phyloP scores from a whole-genome alignment of 352 stramenopile species.

The Phytophthora crassamura region DNA sequence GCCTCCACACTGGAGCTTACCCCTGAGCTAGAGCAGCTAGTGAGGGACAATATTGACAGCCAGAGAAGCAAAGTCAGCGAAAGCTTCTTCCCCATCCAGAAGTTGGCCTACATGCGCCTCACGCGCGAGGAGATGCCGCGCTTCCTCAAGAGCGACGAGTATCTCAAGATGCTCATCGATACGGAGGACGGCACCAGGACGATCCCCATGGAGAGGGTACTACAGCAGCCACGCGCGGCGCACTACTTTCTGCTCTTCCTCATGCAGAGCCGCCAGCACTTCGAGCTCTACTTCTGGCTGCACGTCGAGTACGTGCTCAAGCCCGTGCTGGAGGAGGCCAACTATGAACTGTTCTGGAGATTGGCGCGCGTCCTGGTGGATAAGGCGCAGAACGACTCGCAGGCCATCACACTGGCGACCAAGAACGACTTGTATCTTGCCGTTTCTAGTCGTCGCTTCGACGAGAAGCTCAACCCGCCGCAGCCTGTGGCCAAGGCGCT shows the following conservation, averaged over 20 bases:
- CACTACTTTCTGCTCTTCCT: slow-evolving; percentile 90
- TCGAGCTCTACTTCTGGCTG: slow-evolving; percentile 90
- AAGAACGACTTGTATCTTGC: slow-evolving; percentile 73
- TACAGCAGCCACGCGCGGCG: slow-evolving; percentile 78
- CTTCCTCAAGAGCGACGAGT: slow-evolving; percentile 88
- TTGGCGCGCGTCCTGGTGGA: slow-evolving; percentile 67
- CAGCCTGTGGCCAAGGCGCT: slow-evolving; percentile 53
- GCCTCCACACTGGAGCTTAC: slow-evolving; percentile 82
- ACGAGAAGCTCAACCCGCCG: slow-evolving; percentile 47
- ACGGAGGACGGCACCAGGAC: slow-evolving; percentile 79
- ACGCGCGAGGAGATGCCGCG: slow-evolving; percentile 82
- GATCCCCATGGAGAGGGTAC: slow-evolving; percentile 81
- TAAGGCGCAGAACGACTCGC: slow-evolving; percentile 80
- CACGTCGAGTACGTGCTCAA: slow-evolving; percentile 90
- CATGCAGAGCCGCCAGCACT: slow-evolving; percentile 89
- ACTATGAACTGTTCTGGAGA: slow-evolving; percentile 71
- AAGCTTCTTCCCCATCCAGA: slow-evolving; percentile 86
- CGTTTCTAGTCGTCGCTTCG: slow-evolving; percentile 47
- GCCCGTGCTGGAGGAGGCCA: slow-evolving; percentile 56
- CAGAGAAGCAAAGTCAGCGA: slow-evolving; percentile 55
- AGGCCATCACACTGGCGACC: slow-evolving; percentile 77
- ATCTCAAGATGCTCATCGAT: slow-evolving; percentile 85
- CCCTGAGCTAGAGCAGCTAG: slow-evolving; percentile 73
- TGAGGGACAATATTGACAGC: slow-evolving; percentile 69
- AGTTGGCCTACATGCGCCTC: slow-evolving; percentile 85